Evolutionary conservation across 495 filamentous ascomycete species (phyloP), one percentile per base, ranked within the genome.

Genomic region (Aspergillus homomorphus): DNA sequence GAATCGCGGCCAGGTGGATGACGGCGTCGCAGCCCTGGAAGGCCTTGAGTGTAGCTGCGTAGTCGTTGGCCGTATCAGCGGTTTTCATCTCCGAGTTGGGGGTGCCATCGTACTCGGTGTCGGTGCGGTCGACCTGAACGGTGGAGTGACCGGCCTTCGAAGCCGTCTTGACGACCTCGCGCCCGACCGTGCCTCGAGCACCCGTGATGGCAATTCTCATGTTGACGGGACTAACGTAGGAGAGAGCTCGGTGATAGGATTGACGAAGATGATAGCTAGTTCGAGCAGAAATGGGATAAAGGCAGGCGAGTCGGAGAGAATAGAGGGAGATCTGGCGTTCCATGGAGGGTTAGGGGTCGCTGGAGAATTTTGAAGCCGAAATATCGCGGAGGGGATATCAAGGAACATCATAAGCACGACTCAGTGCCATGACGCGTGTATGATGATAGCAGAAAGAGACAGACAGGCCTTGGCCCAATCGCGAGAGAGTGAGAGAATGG

Each of bases 141-240:
- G 63, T 65, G 16, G 53, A 21, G 44, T 65, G 59, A 10, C 63
- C 63, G n/a, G 48, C 53, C 2, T 56, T 48, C 19, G 59, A 38
- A 18, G 55, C 58, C 1, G 53, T 20, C 19, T 62, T 49, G 48
- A 65, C 63, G 10, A 57, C 30, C 2, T 28, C 50, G 20, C 48
- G 48, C 14, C 63, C 63, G 26, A 65, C 59, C 9, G 56, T 55
- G 46, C 63, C 63, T 41, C 63, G 59, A 18, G 63, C 63, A 43
- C 63, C 63, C 18, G 63, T 65, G 44, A 62, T 65, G 20, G 63
- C 63, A 18, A 65, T 65, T 48, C 59, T 65, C 63, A 65, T 54
- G 54, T 42, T 30, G 16, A 10, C 19, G 12, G n/a, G 19, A 20
- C 19, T 55, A 23, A 21, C 8, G 30, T 24, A 10, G 18, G 42